Evolutionary conservation across 805 yeast species (phyloP), one percentile per base, ranked within the genome.

Genomic region (Groenewaldozyma salmanticensis): DNA sequence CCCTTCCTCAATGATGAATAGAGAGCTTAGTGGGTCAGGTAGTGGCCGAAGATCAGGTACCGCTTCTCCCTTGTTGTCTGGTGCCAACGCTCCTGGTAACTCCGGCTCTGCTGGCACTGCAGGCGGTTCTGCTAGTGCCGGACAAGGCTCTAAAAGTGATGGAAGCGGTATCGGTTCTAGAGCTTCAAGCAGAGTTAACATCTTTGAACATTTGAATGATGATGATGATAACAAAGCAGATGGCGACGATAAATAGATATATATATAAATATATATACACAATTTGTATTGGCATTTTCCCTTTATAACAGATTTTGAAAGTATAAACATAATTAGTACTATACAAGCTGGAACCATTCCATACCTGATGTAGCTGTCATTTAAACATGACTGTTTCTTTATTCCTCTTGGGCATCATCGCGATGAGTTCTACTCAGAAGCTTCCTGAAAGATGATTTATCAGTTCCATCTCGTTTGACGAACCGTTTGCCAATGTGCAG

Each of bases 191-290:
- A 43, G 53, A 17, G 55, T 45, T 32, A 53, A 53, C 47, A 49
- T 52, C 27, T 53, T 47, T 44, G 57, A 52, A 47, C 55, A 50
- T 40, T 42, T 53, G 42, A 51, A 46, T 43, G 52, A 40, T 27
- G 54, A 48, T 21, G 51, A 48, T 7, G 54, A 50, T 9, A 39
- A 43, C 32, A 43, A 37, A 35, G 27, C 34, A 16, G 35, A 33
- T 3, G 40, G 7, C 34, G n/a, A 11, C 9, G 13, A 31, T 31
- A 31, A 31, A 31, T 31, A 11, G 7, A 11, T 6, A 6, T 31
- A 9, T 7, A 7, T 31, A 6, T 7, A 9, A 11, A 6, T 11
- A 11, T 31, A 7, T 11, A 11, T 31, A 31, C n/a, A 15, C n/a
- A 11, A 31, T 31, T 7, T 16, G n/a, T 31, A 31, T n/a, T 31